Conservation (phyloP, 805 yeast species). For the Starmerella apicola region DNA sequence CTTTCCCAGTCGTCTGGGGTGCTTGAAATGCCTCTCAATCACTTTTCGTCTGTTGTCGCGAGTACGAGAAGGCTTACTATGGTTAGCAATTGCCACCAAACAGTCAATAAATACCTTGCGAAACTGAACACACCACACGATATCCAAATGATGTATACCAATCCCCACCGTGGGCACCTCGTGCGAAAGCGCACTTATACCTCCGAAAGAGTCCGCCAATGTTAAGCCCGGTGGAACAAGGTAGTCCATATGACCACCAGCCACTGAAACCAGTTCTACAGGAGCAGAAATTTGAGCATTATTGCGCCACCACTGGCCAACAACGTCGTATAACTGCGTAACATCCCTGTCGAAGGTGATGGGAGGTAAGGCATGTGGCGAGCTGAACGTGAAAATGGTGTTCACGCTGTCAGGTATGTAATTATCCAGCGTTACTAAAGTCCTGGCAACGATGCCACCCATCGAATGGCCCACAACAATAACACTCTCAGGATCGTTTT, state of each 20-base stretch:
- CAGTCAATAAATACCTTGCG: conserved; percentile 49
- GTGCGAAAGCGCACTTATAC: conserved; percentile 70
- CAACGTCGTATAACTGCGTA: conserved; percentile 54
- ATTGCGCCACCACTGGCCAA: conserved; percentile 66
- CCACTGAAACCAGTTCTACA: conserved; percentile 66
- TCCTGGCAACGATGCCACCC: conserved; percentile 94
- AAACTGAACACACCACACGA: conserved; percentile 91
- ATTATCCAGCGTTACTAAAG: conserved; percentile 68
- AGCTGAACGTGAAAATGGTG: conserved; percentile 70
- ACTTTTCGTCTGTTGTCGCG: conserved; percentile 43
- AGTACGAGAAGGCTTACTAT: conserved; percentile 34
- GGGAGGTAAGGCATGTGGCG: conserved; percentile 90
- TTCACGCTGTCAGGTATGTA: conserved; percentile 61
- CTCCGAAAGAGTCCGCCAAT: conserved; percentile 58
- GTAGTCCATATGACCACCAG: conserved; percentile 75
- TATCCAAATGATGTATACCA: conserved; percentile 84
- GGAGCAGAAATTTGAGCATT: conserved; percentile 30
- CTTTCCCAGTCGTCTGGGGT: no score
- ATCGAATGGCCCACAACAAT: conserved; percentile 82
- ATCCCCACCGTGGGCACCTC: conserved; percentile 90
- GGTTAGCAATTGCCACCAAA: conserved; percentile 49
- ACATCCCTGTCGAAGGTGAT: conserved; percentile 87
- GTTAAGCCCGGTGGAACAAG: conserved; percentile 87
- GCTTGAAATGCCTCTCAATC: conserved; percentile 9
- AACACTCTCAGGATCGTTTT: conserved; percentile 48